Conservation (phyloP, 352 stramenopile genomes). For the Globisporangium irregulare region DNA sequence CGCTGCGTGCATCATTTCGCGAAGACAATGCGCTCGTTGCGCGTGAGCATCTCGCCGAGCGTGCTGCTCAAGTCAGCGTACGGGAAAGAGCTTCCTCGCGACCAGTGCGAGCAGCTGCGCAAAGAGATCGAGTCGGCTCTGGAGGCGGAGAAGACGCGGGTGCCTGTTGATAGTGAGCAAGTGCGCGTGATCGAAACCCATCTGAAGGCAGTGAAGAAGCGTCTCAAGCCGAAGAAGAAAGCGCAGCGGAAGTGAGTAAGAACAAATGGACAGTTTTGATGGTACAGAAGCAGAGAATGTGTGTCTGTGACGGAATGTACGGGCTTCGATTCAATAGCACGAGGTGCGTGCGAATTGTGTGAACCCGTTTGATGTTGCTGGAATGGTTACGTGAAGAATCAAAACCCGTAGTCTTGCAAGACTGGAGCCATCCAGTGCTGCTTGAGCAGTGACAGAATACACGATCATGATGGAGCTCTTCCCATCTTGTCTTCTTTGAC, state of each 20-base stretch:
- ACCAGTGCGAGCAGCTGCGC: slow-evolving; percentile 43
- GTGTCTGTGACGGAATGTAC: too few relatives aligned
- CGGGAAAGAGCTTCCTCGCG: slow-evolving; percentile 38
- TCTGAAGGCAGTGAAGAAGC: slow-evolving; percentile 43
- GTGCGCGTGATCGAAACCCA: slow-evolving; percentile 46
- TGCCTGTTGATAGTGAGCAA: slow-evolving; percentile 37
- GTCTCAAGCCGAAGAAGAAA: slow-evolving; percentile 17
- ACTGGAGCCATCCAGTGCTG: too few relatives aligned
- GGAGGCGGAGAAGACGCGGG: slow-evolving; percentile 28
- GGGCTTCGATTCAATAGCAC: too few relatives aligned
- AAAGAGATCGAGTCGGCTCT: slow-evolving; percentile 47
- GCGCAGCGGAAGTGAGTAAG: slow-evolving; percentile 9
- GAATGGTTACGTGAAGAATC: too few relatives aligned
- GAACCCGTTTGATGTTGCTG: too few relatives aligned
- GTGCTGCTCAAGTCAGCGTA: slow-evolving; percentile 41
- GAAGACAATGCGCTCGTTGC: slow-evolving; percentile 50
- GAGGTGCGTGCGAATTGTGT: too few relatives aligned
- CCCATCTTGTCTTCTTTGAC: too few relatives aligned
- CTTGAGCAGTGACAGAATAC: too few relatives aligned
- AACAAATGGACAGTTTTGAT: not conserved
- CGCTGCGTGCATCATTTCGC: slow-evolving; percentile 70
- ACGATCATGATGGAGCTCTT: too few relatives aligned
- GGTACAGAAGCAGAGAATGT: not conserved
- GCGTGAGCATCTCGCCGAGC: slow-evolving; percentile 35
- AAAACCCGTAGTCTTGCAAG: too few relatives aligned